Percentiles rank a stretch among this genome's conserved stretches.
These are phyloP conservation scores for Larix sibirica DNA, from an alignment of 83 land plant species.

Conservation along the genomic window DNA sequence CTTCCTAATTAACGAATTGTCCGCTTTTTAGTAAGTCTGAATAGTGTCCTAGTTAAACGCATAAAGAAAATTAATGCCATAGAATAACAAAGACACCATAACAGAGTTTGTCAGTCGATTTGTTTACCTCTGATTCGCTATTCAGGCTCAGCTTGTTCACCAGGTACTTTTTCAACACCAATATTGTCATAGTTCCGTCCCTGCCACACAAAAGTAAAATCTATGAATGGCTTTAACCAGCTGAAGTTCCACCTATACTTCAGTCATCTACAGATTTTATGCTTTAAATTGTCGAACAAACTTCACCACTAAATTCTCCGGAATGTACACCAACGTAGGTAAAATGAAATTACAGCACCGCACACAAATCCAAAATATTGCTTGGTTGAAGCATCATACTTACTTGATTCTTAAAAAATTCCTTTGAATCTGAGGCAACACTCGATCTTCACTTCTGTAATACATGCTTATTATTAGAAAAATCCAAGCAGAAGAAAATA, in stretches of 20 bases:
- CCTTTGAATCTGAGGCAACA: conserved; percentile 10
- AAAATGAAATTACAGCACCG: neutral
- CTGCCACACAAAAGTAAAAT: neutral
- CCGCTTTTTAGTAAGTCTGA: too few relatives aligned
- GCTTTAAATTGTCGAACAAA: neutral
- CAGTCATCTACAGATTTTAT: neutral
- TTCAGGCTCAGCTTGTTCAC: conserved; percentile 11
- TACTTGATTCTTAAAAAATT: conserved; percentile 17
- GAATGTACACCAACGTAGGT: neutral
- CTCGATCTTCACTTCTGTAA: conserved; percentile 12
- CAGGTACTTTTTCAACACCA: conserved; percentile 16
- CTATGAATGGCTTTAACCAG: neutral
- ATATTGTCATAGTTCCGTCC: conserved; percentile 13
- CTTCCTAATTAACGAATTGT: too few relatives aligned
- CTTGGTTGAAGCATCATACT: neutral
- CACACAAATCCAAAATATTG: neutral
- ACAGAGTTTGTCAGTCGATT: too few relatives aligned
- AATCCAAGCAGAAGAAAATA: neutral
- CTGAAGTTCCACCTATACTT: neutral
- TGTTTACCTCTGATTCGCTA: conserved; percentile 18
- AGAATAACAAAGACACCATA: too few relatives aligned
- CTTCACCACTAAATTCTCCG: neutral
- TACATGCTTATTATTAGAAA: neutral
- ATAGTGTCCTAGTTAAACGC: too few relatives aligned
- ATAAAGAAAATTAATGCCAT: too few relatives aligned